Percentiles rank a stretch among this genome's conserved stretches.
phyloP scores from a whole-genome alignment of 2,329 filamentous ascomycete species.

The Septoria petroselini region DNA sequence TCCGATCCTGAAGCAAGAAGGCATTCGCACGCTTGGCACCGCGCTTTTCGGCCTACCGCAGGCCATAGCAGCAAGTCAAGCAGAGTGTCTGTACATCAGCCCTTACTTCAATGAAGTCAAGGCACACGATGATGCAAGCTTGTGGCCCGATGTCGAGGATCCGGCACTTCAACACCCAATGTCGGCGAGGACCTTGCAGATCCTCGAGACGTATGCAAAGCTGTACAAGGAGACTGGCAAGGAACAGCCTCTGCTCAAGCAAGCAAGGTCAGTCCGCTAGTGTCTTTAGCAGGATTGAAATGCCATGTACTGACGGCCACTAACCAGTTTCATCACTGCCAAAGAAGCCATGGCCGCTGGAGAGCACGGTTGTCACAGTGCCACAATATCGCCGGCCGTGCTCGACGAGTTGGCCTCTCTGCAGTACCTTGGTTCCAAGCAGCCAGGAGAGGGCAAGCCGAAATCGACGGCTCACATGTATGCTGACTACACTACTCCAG shows the following conservation, averaged over 20 bases:
- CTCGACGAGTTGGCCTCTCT: slow-evolving; percentile 39
- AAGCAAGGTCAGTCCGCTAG: slow-evolving; percentile 15
- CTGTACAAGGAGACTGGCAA: slow-evolving; percentile 2
- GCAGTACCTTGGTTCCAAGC: slow-evolving; percentile 21
- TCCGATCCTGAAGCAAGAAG: slow-evolving; percentile 50
- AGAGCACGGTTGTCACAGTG: slow-evolving; percentile 51
- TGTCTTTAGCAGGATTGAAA: slow-evolving; percentile 39
- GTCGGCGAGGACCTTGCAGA: slow-evolving; percentile 23
- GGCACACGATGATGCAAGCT: slow-evolving; percentile 46
- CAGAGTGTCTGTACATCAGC: slow-evolving; percentile 60
- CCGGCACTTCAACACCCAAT: slow-evolving; percentile 22
- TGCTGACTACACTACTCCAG: slow-evolving; percentile 16
- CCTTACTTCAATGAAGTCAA: slow-evolving; percentile 64
- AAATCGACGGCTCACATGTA: slow-evolving; percentile 21
- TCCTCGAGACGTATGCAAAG: slow-evolving; percentile 22
- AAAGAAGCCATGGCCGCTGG: slow-evolving; percentile 59
- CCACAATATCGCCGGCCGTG: slow-evolving; percentile 57
- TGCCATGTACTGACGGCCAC: slow-evolving; percentile 49
- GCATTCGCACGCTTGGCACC: slow-evolving; percentile 60
- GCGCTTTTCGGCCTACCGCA: slow-evolving; percentile 63
- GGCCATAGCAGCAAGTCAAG: slow-evolving; percentile 56
- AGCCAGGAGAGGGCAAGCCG: slow-evolving; percentile 22
- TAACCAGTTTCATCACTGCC: slow-evolving; percentile 52
- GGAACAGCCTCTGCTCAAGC: slow-evolving; percentile 41
- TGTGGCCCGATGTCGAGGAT: slow-evolving; percentile 22